Base-by-base conservation (phyloP, 1,284 basidiomycete species). In the Apiotrichum akiyoshidainum region DNA sequence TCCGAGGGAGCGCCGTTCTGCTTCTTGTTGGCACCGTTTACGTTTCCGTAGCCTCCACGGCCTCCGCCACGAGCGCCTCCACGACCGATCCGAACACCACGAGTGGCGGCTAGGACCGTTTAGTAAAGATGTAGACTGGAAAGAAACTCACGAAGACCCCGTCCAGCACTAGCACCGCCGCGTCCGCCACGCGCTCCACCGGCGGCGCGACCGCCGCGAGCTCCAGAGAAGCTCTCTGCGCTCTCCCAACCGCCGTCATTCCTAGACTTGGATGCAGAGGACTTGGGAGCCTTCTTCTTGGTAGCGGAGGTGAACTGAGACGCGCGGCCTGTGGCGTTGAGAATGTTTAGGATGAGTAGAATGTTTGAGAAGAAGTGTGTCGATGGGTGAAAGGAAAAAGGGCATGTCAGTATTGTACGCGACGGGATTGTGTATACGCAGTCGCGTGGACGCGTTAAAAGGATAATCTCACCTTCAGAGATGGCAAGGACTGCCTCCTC, bases 261-360 rank as follows among this genome's bases (percentile, higher is more conserved):
- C 56, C 72, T 59, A 67, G 63, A 64, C 59, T 71, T 72, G 46
- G 59, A 33, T 34, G 68, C 53, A 5, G 57, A 52, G 13, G 57
- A 19, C 65, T 76, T 75, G 62, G 61, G 55, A 62, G 75, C 70
- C 72, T 78, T 73, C 65, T 72, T 77, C 58, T 69, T 65, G 54
- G 70, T 72, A 45, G 77, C 75, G 64, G 72, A 68, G 44, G 76
- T 77, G 68, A 79, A 79, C 66, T 78, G 77, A 44, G 72, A 67
- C 35, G 77, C 77, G 57, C 76, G 76, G 58, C 78, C 77, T 79
- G 63, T 1, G 17, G 31, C 21, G 41, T 22, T 44, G 16, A 49
- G 17, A 34, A 41, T 21, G 42, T 31, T 54, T 9, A 40, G 10
- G 21, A 33, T 13, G 40, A 52, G 26, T 33, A 19, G 50, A 35